phyloP scores from a whole-genome alignment of 441 rosid genomes.

The Arabidopsis hybrid region DNA sequence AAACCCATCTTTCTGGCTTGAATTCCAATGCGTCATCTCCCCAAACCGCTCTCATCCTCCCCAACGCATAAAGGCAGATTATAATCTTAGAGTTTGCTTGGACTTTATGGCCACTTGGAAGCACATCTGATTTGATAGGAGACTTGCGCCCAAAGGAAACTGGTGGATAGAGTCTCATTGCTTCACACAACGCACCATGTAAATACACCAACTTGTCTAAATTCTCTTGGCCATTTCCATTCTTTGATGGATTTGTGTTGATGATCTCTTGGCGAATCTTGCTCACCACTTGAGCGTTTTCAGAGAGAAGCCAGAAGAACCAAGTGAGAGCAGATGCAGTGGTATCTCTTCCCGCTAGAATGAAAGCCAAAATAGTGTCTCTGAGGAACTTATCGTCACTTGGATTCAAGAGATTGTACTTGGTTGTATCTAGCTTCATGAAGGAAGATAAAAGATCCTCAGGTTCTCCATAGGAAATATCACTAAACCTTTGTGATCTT shows the following conservation, averaged over 20 bases:
- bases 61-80: conserved; percentile 38
- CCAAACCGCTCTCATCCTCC: conserved; percentile 41
- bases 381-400: conserved; percentile 46
- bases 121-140: conserved; percentile 30
- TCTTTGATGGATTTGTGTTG: neutral
- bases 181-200: conserved; percentile 42
- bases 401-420: conserved; percentile 28
- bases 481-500: neutral
- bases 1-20: conserved; percentile 51
- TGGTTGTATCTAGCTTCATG: conserved; percentile 31
- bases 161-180: conserved; percentile 48
- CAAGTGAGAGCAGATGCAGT: conserved; percentile 50
- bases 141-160: conserved; percentile 35
- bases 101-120: conserved; percentile 47
- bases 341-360: conserved; percentile 51
- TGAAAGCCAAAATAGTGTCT: conserved; percentile 44
- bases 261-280: conserved; percentile 43
- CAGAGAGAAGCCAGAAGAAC: conserved; percentile 49
- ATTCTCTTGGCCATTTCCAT: neutral
- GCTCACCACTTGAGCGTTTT: conserved; percentile 41
- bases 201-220: conserved; percentile 43
- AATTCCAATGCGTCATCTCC: conserved; percentile 44
- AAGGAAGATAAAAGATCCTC: conserved; percentile 40
- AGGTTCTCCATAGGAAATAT: neutral
- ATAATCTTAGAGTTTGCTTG: conserved; percentile 15